Base-by-base conservation (phyloP, 2,329 filamentous ascomycete species). In the Beauveria medogensis region DNA sequence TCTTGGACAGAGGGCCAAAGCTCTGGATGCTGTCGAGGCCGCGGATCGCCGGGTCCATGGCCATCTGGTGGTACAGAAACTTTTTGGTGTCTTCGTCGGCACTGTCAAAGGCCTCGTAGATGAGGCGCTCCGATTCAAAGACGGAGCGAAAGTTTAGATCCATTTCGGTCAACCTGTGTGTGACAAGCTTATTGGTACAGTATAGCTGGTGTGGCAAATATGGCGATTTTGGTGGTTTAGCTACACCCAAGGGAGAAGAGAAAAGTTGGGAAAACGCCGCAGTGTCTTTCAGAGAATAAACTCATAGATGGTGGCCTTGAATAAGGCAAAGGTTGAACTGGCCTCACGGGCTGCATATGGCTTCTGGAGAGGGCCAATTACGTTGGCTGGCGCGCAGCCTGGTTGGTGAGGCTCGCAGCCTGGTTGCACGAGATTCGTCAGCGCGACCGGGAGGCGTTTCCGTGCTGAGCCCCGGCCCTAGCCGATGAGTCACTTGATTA, bases 1-100 rank as follows among this genome's bases (percentile, higher is more conserved):
- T 43, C 47, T 14, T n/a, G 34, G 53, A 24, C 18, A 40, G n/a
- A 14, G 53, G 59, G 8, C 37, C n/a, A 9, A 61, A 51, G 37
- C 16, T 14, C 18, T 51, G 22, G n/a, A 60, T 55, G 41, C 46
- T 58, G 50, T 53, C 51, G 7, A 56, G 28, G 40, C 40, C 47
- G 22, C 37, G 46, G 59, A 61, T 65, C 65, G 62, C 40, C 59
- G 59, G 58, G 60, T 62, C 34, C 26, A 20, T 37, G n/a, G 50
- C 47, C 46, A 59, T 58, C 22, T 54, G 24, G 34, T 43, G 48
- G 41, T 59, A 68, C 50, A 60, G 44, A 28, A 62, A 62, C 22
- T 20, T 20, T 55, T 50, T 56, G 54, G 48, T 55, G 44, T 63
- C 20, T 14, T 53, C 55, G 52, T 62, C 46, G 63, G 55, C 61